These are phyloP conservation scores for Psilocybe cubensis DNA, from an alignment of 768 basidiomycete genomes.

Conservation along the genomic window DNA sequence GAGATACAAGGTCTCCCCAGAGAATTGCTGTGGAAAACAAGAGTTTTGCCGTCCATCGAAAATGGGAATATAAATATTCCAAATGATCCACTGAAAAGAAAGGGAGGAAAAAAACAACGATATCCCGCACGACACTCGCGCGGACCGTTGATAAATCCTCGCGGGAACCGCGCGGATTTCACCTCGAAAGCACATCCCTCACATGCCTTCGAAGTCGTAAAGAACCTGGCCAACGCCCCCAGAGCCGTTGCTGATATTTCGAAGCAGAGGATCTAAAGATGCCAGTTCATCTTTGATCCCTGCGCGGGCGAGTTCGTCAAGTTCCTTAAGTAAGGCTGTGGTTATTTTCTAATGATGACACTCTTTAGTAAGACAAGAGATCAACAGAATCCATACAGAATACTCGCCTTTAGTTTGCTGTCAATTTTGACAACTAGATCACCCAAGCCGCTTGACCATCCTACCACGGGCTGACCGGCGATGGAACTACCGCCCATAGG, in stretches of 20 bases:
- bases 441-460: conserved; percentile 64
- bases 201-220: conserved; percentile 39
- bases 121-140: neutral
- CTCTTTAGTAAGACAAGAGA: neutral
- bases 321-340: conserved; percentile 76
- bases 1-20: neutral
- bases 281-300: conserved; percentile 84
- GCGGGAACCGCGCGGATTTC: conserved; percentile 5
- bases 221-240: conserved; percentile 19
- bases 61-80: neutral
- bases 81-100: neutral
- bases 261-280: conserved; percentile 77
- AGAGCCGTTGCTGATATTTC: conserved; percentile 52
- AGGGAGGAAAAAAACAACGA: neutral
- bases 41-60: neutral
- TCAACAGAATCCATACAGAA: neutral
- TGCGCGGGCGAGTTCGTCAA: conserved; percentile 80
- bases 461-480: conserved; percentile 49
- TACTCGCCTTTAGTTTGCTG: conserved; percentile 74
- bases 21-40: neutral
- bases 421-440: conserved; percentile 85
- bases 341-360: conserved; percentile 72
- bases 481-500: conserved; percentile 31
- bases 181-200: conserved; percentile 3
- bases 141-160: neutral